Conservation (phyloP, 345 rosid species). For the Eucalyptus polybractea region DNA sequence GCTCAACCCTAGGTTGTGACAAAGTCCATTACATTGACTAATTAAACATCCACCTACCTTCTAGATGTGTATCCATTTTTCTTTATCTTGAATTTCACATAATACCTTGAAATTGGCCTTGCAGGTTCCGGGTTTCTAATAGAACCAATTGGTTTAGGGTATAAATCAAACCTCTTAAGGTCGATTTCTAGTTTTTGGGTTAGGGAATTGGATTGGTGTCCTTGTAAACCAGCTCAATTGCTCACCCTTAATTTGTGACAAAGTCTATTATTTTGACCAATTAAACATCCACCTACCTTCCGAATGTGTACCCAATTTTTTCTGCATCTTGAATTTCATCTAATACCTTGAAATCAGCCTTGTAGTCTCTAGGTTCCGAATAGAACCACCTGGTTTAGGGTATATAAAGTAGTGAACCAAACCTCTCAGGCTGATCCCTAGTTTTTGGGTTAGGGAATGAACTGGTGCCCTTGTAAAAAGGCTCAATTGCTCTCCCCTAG, state of each 20-base stretch:
- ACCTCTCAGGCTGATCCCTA: fast-evolving
- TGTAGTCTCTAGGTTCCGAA: fast-evolving
- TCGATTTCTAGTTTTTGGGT: background rate
- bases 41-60: background rate
- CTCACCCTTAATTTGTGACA: background rate
- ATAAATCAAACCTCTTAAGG: background rate
- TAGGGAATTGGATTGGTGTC: background rate
- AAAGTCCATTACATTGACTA: background rate
- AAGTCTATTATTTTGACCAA: background rate
- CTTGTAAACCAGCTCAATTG: background rate
- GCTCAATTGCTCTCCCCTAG: background rate
- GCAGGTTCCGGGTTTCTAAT: no score
- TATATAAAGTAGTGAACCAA: background rate
- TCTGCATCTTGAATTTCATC: background rate
- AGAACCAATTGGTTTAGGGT: background rate
- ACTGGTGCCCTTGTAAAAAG: background rate
- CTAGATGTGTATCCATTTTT: background rate
- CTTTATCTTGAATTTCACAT: background rate
- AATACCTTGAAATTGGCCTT: background rate
- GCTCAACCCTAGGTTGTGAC: background rate
- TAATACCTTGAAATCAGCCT: background rate
- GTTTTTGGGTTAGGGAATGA: background rate
- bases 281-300: background rate
- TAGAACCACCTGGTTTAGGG: background rate
- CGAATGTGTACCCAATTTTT: background rate